Base-by-base conservation (phyloP, 257 asterid species). In the Solanum dulcamara region DNA sequence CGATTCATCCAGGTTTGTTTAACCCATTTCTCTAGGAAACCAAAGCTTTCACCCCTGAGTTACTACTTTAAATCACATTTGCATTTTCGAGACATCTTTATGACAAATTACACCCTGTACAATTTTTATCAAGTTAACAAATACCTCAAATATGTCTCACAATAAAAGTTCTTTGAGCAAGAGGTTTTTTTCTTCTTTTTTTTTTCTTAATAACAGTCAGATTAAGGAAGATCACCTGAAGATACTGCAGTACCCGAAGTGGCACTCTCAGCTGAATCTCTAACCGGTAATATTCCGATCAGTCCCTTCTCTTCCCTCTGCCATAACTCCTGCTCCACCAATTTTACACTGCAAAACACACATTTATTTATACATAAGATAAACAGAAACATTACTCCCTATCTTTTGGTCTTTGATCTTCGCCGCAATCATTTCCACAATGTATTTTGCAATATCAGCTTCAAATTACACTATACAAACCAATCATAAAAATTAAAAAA, bases 291-390 rank as follows among this genome's bases (percentile, higher is more conserved):
- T 91, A 97, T 93, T 81, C 99, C 99, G 75, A 95, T 95, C 35
- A 97, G 85, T 35, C 99, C 99, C 89, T 95, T 95, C 90, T 93
- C 99, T 85, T 97, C 99, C 90, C 98, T 94, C 94, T 97, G 98
- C 98, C 99, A 97, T 84, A 97, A 87, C 88, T 97, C 99, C 87
- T 97, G 99, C 86, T 97, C 98, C 72, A 97, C 99, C 93, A 97
- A 88, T 90, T 95, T 97, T 84, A 97, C 98, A 89, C 99, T 97
- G 88, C 62, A 83, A n/a, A n/a, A 75, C 30, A 28, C 42, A 46
- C 62, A 77, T 10, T 28, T 68, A 75, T 26, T 44, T 32, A 46
- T 46, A 26, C 2, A 44, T 77, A 77, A 28, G 28, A 8, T 4
- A 24, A 26, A 44, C 1, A 14, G 1, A 15, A 42, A 26, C 38